Percentiles rank a stretch among this genome's conserved stretches.
Conservation (phyloP, 2,329 filamentous ascomycete species). For the Penicillium vulpinum region DNA sequence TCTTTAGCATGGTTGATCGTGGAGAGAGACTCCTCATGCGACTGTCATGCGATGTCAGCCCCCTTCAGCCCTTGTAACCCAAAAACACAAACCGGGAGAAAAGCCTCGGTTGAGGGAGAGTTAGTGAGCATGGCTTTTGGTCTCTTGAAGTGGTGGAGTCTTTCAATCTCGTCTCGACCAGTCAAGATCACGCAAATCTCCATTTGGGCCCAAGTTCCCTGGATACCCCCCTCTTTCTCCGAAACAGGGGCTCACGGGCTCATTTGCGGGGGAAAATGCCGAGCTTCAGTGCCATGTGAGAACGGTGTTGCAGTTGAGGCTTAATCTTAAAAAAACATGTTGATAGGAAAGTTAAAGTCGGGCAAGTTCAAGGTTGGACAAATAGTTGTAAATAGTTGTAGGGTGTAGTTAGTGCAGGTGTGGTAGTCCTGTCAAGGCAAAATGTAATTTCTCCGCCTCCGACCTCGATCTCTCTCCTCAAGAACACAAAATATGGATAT, state of each 20-base stretch:
- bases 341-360: too few species aligned
- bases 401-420: too few species aligned
- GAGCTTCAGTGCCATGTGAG: slow-evolving; percentile 22
- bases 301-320: too few species aligned
- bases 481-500: neutral
- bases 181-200: neutral
- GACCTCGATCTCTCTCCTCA: neutral
- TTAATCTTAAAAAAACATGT: too few species aligned
- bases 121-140: neutral
- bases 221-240: neutral
- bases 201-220: neutral
- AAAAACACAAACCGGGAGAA: neutral
- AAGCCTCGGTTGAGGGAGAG: slow-evolving; percentile 5
- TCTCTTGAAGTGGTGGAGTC: neutral
- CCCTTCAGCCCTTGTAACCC: neutral
- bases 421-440: neutral
- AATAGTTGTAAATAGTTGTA: neutral
- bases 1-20: neutral
- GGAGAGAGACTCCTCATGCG: neutral
- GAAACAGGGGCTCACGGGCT: neutral
- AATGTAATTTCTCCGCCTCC: neutral
- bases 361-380: neutral
- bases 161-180: neutral
- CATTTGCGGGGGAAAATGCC: slow-evolving; percentile 6
- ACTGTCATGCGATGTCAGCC: neutral